Conservation (phyloP, 495 filamentous ascomycete genomes). For the Penicillium nucicola region DNA sequence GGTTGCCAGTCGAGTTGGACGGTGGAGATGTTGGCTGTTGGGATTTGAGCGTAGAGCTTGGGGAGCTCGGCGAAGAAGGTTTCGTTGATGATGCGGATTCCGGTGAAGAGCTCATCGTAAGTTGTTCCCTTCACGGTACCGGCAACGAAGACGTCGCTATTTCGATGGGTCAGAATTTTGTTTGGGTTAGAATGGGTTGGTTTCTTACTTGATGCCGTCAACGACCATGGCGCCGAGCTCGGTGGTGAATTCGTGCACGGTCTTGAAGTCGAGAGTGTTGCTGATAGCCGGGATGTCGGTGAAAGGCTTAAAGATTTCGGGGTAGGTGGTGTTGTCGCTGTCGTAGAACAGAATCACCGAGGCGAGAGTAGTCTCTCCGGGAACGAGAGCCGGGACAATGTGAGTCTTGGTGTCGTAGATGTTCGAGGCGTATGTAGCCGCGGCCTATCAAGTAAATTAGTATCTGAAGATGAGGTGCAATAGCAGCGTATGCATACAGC, state of each 20-base stretch:
- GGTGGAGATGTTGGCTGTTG: slow-evolving; percentile 29
- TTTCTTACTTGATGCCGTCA: slow-evolving; percentile 27
- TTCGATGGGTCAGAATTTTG: slow-evolving; percentile 1
- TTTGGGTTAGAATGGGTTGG: too few species aligned
- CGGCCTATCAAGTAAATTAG: slow-evolving; percentile 15
- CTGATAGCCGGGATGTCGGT: slow-evolving; percentile 32
- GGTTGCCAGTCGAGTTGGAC: slow-evolving; percentile 46
- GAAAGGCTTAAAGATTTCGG: slow-evolving; percentile 33
- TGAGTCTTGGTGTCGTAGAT: slow-evolving; percentile 33
- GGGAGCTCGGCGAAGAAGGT: slow-evolving; percentile 35
- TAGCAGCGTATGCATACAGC: slow-evolving; percentile 13
- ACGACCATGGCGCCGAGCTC: slow-evolving; percentile 27
- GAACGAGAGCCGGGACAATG: slow-evolving; percentile 31
- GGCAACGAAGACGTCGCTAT: slow-evolving; percentile 35
- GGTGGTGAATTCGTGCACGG: slow-evolving; percentile 26
- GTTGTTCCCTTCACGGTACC: slow-evolving; percentile 32
- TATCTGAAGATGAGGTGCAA: background rate
- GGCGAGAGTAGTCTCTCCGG: slow-evolving; percentile 23
- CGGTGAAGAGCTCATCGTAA: slow-evolving; percentile 24
- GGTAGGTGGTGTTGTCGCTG: slow-evolving; percentile 25
- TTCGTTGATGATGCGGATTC: slow-evolving; percentile 36
- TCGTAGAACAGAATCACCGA: slow-evolving; percentile 40
- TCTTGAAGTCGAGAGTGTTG: slow-evolving; percentile 35
- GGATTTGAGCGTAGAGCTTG: slow-evolving; percentile 27
- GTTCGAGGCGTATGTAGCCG: slow-evolving; percentile 27